Evolutionary conservation across 805 yeast genomes (phyloP), one percentile per base, ranked within the genome.

Genomic region (Martiniozyma abietophila): DNA sequence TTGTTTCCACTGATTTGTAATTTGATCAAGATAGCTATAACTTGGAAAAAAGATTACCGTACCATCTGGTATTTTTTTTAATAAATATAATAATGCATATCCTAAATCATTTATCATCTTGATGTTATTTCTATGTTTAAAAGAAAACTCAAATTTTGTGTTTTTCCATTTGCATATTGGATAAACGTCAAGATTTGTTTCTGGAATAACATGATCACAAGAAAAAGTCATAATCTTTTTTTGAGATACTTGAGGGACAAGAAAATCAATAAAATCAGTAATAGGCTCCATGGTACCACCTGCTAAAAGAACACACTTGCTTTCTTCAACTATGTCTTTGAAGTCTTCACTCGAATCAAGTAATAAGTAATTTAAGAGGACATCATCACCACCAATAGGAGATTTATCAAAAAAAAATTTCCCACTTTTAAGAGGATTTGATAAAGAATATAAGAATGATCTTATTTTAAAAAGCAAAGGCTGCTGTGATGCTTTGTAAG

Each of bases 241-340:
- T 0, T 47, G 35, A 0, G 56, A 42, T 2, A 80, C 36, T 27
- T 71, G 66, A 0, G 94, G 94, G 32, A 83, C 73, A 24, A 86
- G 56, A 42, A 67, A 71, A n/a, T 72, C 61, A 5, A 68, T 56
- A 50, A 76, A 81, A 43, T 88, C 95, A n/a, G 64, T 49, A 22
- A 76, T 63, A 0, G 96, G 96, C 50, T 82, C 89, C 95, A 86
- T 84, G 0, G 97, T 88, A 10, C 97, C 97, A 23, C 97, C 97
- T 2, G 95, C 92, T 3, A 88, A 52, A 2, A 89, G 62, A 0
- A 88, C 80, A 53, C 88, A 78, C 43, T 66, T 66, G 0, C 85
- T 65, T 10, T 73, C 69, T 3, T 74, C 73, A 0, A 83, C 72
- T 3, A 89, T 63, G 2, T 76, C 77, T 35, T 65, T 62, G 50